These are phyloP conservation scores for Echites panduratus DNA, from an alignment of 257 asterid species.

Conservation along the genomic window DNA sequence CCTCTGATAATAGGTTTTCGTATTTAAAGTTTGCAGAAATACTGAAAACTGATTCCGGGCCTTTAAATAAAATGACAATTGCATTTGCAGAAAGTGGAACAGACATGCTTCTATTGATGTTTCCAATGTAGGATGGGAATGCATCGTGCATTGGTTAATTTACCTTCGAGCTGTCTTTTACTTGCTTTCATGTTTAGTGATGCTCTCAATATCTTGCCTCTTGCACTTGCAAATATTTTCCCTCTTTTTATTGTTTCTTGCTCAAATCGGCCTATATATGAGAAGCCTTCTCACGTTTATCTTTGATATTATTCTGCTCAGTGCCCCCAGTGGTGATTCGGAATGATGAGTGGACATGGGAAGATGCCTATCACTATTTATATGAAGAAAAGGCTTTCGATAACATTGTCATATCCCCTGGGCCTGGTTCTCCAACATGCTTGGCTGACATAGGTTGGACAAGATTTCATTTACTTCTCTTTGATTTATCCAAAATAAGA, in stretches of 20 bases:
- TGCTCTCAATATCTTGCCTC: background rate
- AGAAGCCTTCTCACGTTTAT: background rate
- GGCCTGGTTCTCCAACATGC: constrained; percentile 96
- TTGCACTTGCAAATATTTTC: background rate
- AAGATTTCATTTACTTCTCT: background rate
- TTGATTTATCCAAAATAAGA: background rate
- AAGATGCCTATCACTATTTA: constrained; percentile 55
- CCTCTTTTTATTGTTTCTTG: background rate
- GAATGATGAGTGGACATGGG: constrained; percentile 98
- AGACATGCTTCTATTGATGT: background rate
- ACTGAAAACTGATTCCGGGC: background rate
- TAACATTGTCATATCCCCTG: constrained; percentile 96
- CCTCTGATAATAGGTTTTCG: background rate
- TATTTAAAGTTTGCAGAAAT: background rate
- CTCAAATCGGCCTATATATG: background rate
- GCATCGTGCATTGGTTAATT: background rate
- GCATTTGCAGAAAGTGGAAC: background rate
- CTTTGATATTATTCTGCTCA: constrained; percentile 18
- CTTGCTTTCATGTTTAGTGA: background rate
- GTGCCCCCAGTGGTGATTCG: constrained; percentile 93
- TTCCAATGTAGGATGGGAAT: background rate
- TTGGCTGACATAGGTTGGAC: constrained; percentile 77
- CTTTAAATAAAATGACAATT: background rate
- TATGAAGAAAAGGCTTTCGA: constrained; percentile 82
- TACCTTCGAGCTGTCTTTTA: background rate